phyloP scores from a whole-genome alignment of 2,329 filamentous ascomycete species.

The Cladosporium cucumerinum region DNA sequence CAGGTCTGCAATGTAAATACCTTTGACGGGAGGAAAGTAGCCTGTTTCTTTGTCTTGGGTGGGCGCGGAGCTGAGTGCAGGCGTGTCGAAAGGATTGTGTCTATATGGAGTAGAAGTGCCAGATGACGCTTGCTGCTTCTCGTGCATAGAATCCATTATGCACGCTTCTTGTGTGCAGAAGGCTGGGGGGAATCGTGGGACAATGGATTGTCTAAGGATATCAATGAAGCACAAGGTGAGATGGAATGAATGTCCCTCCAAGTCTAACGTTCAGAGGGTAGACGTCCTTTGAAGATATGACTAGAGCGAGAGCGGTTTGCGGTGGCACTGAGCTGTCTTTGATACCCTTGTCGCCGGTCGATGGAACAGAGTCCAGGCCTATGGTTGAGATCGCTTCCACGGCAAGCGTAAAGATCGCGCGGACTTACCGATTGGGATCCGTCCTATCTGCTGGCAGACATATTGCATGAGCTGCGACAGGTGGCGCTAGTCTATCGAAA shows the following conservation, averaged over 20 bases:
- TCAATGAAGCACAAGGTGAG: background rate
- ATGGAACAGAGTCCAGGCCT: background rate
- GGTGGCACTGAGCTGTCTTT: background rate
- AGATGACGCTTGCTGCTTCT: background rate
- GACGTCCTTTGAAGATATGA: background rate
- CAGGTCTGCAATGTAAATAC: background rate
- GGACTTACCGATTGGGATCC: background rate
- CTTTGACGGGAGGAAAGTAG: constrained; percentile 10
- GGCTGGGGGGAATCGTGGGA: background rate
- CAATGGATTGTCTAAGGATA: background rate
- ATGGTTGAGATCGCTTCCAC: background rate
- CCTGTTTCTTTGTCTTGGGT: constrained; percentile 13
- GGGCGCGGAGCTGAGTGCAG: constrained; percentile 7
- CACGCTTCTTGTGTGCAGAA: background rate
- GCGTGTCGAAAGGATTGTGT: constrained; percentile 14
- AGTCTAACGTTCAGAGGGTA: background rate
- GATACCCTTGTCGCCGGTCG: background rate
- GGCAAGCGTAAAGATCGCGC: background rate
- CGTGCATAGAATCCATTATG: background rate
- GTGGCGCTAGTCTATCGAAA: constrained; percentile 1
- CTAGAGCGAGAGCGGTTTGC: background rate
- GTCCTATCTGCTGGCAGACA: background rate
- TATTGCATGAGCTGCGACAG: background rate
- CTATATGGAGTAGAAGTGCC: constrained; percentile 8
- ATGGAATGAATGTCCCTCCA: background rate